Base-by-base conservation (phyloP, 208 protist species). In the Trypanosoma cruzi region DNA sequence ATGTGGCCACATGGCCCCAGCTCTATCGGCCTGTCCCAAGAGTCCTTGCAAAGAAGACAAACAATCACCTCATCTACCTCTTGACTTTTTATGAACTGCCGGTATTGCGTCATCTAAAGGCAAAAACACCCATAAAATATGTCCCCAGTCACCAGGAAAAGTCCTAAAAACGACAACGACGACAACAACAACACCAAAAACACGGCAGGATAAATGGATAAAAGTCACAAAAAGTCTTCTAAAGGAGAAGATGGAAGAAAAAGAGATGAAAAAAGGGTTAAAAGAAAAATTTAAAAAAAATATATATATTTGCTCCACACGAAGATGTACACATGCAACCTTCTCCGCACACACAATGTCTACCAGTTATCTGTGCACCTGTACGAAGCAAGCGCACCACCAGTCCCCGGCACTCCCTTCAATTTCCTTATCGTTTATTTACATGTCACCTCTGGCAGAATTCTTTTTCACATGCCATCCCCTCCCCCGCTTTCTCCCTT, bases 301-400 rank as follows among this genome's bases (percentile, higher is more conserved):
- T 65, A 29, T 8, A 6, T 24, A 31, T 5, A 31, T 46, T 26
- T 49, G 5, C 61, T 34, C 11, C 63, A 26, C 10, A 32, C 11
- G 44, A 70, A 58, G 13, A 61, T 6, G 16, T 46, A 58, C 60
- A 8, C 31, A 31, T 28, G 24, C 26, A 54, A 42, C 20, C 22
- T 57, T 26, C 14, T 26, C 26, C 20, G n/a, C n/a, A n/a, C n/a
- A n/a, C n/a, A n/a, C n/a, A n/a, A n/a, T n/a, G n/a, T n/a, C n/a
- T n/a, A n/a, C n/a, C 34, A 1, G 22, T 52, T 34, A 63, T n/a
- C 32, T 16, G 13, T 40, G 58, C 22, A 36, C 11, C 36, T 48
- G 20, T 91, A 95, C 20, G 85, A 79, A 54, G 98, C 94, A 59
- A 98, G 79, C 18, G 93, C 88, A 14, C 92, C 84, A 24, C 96